phyloP scores from a whole-genome alignment of 352 stramenopile genomes.

The Proteromonas lacertae region DNA sequence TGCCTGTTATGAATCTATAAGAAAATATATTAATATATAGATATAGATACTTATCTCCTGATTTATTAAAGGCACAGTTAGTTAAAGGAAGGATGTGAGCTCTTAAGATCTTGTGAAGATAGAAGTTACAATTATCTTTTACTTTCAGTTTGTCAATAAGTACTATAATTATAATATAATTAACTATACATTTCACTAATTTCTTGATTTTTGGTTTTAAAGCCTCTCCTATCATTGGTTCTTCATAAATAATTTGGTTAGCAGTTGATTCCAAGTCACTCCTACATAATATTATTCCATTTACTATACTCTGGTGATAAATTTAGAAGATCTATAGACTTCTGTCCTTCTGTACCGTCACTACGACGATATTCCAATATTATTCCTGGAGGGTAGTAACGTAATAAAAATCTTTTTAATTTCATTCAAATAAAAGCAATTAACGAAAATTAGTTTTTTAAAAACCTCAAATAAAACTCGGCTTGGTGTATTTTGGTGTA shows the following conservation, averaged over 20 bases:
- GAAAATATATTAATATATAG: too few species aligned
- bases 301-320: conserved; percentile 41
- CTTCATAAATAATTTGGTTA: conserved; percentile 72
- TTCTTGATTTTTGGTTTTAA: too few species aligned
- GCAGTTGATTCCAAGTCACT: conserved; percentile 62
- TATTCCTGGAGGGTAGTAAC: conserved; percentile 70
- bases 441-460: background rate
- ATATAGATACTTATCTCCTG: conserved; percentile 67
- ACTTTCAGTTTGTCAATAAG: conserved; percentile 69
- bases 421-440: conserved; percentile 59
- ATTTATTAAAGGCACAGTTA: conserved; percentile 85
- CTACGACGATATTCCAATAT: conserved; percentile 72
- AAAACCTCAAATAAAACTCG: background rate
- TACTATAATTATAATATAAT: conserved; percentile 14
- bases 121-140: conserved; percentile 69
- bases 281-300: conserved; percentile 7
- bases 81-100: conserved; percentile 69
- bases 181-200: conserved; percentile 6
- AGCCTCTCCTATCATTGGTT: conserved; percentile 55
- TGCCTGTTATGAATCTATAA: conserved; percentile 82
- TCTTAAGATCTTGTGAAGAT: conserved; percentile 71
- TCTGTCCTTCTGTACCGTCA: conserved; percentile 58
- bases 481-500: too few species aligned
- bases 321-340: conserved; percentile 67
- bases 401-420: conserved; percentile 62